A percentile compares a stretch with the other conserved stretches of the same genome.
These are phyloP conservation scores for Chytriomyces confervae DNA, from an alignment of 192 early-diverging fungal species.

Conservation along the genomic window DNA sequence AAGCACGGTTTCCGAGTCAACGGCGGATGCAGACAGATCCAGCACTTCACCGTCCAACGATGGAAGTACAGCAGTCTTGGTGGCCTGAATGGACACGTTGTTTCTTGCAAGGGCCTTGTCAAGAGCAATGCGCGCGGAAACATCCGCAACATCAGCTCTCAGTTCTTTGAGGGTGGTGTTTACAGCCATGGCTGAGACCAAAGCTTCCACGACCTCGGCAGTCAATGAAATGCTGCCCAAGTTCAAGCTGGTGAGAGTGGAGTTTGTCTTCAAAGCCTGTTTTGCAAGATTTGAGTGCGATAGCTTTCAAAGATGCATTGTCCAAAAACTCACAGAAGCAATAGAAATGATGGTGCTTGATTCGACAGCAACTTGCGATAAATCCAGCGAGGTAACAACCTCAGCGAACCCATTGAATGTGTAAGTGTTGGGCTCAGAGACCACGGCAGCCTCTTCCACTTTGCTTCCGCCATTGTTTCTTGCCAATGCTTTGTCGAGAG, in stretches of 20 bases:
- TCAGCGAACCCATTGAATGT: background rate
- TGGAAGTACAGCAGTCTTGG: background rate
- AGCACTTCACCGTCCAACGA: background rate
- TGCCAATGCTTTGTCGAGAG: slow-evolving; percentile 48
- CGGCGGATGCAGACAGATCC: background rate
- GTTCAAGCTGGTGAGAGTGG: slow-evolving; percentile 44
- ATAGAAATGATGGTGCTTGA: background rate
- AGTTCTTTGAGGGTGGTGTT: slow-evolving; percentile 52
- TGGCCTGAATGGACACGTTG: slow-evolving; percentile 30
- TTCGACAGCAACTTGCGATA: background rate
- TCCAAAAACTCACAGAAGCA: background rate
- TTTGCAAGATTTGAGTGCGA: too few species aligned
- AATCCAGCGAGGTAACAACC: background rate
- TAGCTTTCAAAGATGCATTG: too few species aligned
- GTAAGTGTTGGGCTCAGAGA: background rate
- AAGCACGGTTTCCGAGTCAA: background rate
- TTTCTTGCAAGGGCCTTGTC: slow-evolving; percentile 55
- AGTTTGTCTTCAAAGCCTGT: slow-evolving; percentile 45
- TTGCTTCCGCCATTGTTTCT: slow-evolving; percentile 47
- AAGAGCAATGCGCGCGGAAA: slow-evolving; percentile 46
- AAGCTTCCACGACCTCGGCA: slow-evolving; percentile 51
- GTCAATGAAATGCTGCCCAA: slow-evolving; percentile 47
- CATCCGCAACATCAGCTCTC: slow-evolving; percentile 42
- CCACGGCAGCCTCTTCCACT: slow-evolving; percentile 1
- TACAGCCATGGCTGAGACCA: slow-evolving; percentile 42